Evolutionary conservation across 495 filamentous ascomycete genomes (phyloP), one percentile per base, ranked within the genome.

Genomic region (Pyronema domesticum): DNA sequence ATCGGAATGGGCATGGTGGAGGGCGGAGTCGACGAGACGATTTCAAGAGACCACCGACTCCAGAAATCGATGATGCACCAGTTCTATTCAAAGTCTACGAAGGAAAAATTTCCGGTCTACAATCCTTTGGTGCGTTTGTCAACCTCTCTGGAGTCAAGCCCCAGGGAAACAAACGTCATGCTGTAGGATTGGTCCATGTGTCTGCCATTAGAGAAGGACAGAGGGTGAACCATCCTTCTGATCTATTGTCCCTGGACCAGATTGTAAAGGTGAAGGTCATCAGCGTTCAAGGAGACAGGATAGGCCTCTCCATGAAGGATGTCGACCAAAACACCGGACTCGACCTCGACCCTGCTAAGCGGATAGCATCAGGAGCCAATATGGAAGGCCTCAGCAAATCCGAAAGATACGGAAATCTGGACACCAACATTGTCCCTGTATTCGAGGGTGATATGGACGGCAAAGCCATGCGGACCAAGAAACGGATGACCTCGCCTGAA

Each of bases 61-160:
- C 77, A 2, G 89, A 95, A 63, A 34, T 75, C 6, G 91, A 98
- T 70, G 82, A 89, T 46, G 70, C 77, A 6, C 88, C 89, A 0
- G 71, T 85, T 19, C 68, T 94, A 11, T 83, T 80, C 74, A 98
- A 98, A 66, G 70, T 94, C 0, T 98, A 98, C 64, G 79, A 86
- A 62, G 91, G 91, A 13, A 78, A 79, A 56, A 82, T 96, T 42
- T 94, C 86, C 2, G 87, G 88, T 0, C 73, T 96, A 34, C 95
- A 94, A 65, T 85, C 95, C 59, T 98, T 95, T 69, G 91, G 91
- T 36, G 86, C 82, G 10, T 98, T 98, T 67, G 88, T 98, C 49
- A 95, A 89, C 60, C 68, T 98, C n/a, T 72, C 79, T 60, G 85
- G 86, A 19, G 81, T 98, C 3, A 79, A 74, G 65, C 15, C 15